Percentiles rank a stretch among this genome's conserved stretches.
These are phyloP conservation scores for Aureoboletus auriporus DNA, from an alignment of 768 basidiomycete genomes.

Conservation along the genomic window DNA sequence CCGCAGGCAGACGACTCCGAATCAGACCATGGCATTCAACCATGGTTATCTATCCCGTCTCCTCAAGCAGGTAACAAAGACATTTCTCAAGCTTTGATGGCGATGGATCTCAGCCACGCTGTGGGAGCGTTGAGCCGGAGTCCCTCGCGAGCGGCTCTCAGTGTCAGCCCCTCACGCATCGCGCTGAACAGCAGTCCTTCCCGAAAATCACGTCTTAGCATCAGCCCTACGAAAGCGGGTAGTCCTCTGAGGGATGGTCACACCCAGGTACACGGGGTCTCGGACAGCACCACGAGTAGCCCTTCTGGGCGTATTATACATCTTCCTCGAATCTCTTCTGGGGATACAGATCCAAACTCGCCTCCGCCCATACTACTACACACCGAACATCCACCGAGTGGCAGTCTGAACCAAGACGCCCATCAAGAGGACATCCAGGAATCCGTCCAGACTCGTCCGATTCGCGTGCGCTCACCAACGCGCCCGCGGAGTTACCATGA, in stretches of 20 bases:
- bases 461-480: slow-evolving; percentile 30
- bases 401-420: neutral
- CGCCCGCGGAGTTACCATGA: slow-evolving; percentile 65
- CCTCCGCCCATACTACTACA: slow-evolving; percentile 3
- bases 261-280: slow-evolving; percentile 1
- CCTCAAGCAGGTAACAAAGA: slow-evolving; percentile 16
- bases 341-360: slow-evolving; percentile 6
- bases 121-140: slow-evolving; percentile 19
- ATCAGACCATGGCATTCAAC: slow-evolving; percentile 17
- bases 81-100: slow-evolving; percentile 34
- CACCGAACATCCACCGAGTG: neutral
- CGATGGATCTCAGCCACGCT: slow-evolving; percentile 29
- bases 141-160: slow-evolving; percentile 17
- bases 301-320: slow-evolving; percentile 18
- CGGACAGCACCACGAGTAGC: slow-evolving; percentile 17
- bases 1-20: slow-evolving; percentile 10
- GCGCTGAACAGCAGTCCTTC: slow-evolving; percentile 19
- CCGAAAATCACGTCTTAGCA: slow-evolving; percentile 20
- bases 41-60: slow-evolving; percentile 29
- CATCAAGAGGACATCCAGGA: slow-evolving; percentile 5
- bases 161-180: slow-evolving; percentile 19
- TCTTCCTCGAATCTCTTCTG: slow-evolving; percentile 20
- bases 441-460: slow-evolving; percentile 12
- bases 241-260: slow-evolving; percentile 17
- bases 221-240: slow-evolving; percentile 18